A percentile compares a stretch with the other conserved stretches of the same genome.
Evolutionary conservation across 179 eudicot species (phyloP).

Genomic region (Spergularia azorica): DNA sequence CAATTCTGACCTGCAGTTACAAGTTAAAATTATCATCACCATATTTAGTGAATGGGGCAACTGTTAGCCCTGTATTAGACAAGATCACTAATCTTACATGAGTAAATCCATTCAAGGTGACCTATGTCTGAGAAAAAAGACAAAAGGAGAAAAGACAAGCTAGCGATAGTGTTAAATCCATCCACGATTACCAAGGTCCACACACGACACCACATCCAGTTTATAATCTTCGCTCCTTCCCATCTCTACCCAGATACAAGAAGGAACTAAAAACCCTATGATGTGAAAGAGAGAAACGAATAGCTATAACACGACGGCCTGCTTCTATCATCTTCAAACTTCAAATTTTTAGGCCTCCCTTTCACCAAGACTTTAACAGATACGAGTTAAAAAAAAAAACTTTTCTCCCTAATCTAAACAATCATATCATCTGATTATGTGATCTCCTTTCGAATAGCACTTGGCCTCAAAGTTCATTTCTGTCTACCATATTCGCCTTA

Average conservation of each 20-base stretch:
- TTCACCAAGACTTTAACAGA: too few relatives aligned
- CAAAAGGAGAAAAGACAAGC: not conserved
- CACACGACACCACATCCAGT: not conserved
- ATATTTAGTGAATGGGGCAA: not conserved
- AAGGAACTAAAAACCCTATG: not conserved
- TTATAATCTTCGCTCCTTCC: not conserved
- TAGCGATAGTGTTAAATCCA: not conserved
- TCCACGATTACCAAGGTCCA: too few relatives aligned
- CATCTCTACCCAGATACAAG: not conserved
- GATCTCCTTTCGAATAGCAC: not conserved
- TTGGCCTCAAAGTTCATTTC: not conserved
- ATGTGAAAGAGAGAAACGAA: not conserved
- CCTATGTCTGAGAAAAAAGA: not conserved
- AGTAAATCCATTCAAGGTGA: not conserved
- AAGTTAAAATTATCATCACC: slow-evolving; percentile 2
- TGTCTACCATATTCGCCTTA: not conserved
- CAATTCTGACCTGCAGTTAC: slow-evolving; percentile 64
- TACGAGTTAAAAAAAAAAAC: too few relatives aligned
- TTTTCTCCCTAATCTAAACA: not conserved
- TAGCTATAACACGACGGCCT: not conserved
- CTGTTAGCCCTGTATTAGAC: not conserved
- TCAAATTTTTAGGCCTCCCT: too few relatives aligned
- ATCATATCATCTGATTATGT: not conserved
- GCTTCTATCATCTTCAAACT: too few relatives aligned
- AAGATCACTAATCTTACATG: not conserved